phyloP scores from a whole-genome alignment of 805 yeast genomes.

The Wilhelminamyces savonicus region DNA sequence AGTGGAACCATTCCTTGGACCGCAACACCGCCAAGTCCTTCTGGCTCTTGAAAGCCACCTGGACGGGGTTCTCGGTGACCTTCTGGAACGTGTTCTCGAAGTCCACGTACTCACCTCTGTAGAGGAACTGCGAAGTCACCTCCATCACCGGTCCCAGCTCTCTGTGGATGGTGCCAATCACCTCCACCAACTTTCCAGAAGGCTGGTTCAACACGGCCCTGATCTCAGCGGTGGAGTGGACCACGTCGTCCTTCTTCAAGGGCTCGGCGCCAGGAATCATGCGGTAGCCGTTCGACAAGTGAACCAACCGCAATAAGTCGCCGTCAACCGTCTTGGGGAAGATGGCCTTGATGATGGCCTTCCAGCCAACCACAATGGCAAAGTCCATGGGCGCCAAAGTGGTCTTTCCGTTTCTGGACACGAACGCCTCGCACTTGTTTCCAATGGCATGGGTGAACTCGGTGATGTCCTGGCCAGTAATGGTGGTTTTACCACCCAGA shows the following conservation, averaged over 20 bases:
- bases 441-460: conserved; percentile 97
- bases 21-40: conserved; percentile 90
- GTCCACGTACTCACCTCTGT: conserved; percentile 88
- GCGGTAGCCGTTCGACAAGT: conserved; percentile 88
- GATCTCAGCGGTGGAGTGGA: conserved; percentile 76
- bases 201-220: conserved; percentile 86
- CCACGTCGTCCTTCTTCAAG: conserved; percentile 80
- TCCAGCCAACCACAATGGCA: conserved; percentile 98
- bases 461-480: conserved; percentile 71
- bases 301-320: conserved; percentile 89
- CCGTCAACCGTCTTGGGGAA: conserved; percentile 97
- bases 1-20: conserved; percentile 97
- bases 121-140: conserved; percentile 90
- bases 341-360: conserved; percentile 94
- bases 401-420: conserved; percentile 75
- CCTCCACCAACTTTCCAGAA: conserved; percentile 94
- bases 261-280: conserved; percentile 91
- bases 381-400: conserved; percentile 98
- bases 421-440: conserved; percentile 94
- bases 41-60: conserved; percentile 62
- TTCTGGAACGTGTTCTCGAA: conserved; percentile 90
- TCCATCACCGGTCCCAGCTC: conserved; percentile 81
- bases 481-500: conserved; percentile 60
- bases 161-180: conserved; percentile 79
- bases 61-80: conserved; percentile 79